Conservation (phyloP, 2,329 filamentous ascomycete genomes). For the Epichloe aotearoae region DNA sequence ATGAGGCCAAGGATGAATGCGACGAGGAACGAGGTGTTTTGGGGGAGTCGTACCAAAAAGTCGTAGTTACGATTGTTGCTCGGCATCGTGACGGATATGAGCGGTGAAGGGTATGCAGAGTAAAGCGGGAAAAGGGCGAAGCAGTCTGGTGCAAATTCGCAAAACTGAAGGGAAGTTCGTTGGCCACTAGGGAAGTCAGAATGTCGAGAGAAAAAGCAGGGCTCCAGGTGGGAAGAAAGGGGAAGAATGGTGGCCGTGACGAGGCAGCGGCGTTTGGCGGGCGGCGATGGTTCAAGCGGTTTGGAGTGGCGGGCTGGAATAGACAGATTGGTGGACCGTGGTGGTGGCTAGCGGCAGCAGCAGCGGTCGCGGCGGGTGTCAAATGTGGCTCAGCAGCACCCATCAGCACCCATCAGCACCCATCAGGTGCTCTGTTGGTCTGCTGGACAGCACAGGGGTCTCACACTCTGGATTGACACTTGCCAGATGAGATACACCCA, state of each 20-base stretch:
- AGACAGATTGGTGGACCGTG: too few species aligned
- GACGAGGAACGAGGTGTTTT: constrained; percentile 9
- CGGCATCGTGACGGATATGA: constrained; percentile 52
- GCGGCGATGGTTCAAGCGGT: constrained; percentile 3
- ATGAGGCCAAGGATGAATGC: neutral
- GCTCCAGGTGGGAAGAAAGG: constrained; percentile 2
- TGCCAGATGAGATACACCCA: neutral
- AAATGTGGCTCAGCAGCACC: too few species aligned
- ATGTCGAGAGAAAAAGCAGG: constrained; percentile 1
- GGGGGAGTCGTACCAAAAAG: constrained; percentile 62
- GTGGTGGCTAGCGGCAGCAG: neutral
- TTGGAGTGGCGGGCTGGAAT: neutral
- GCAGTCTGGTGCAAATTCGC: neutral
- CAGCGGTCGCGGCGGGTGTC: neutral
- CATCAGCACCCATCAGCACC: neutral
- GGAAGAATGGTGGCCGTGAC: constrained; percentile 2
- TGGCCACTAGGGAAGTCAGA: neutral
- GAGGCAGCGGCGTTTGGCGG: constrained; percentile 6
- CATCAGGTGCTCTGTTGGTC: too few species aligned
- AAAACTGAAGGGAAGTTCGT: neutral
- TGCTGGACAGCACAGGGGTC: neutral
- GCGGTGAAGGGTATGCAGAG: constrained; percentile 1
- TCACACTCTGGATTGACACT: neutral
- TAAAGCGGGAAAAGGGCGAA: neutral
- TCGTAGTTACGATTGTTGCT: constrained; percentile 98